Conservation (phyloP, 306 rosid species). For the Fragaria vesca region DNA sequence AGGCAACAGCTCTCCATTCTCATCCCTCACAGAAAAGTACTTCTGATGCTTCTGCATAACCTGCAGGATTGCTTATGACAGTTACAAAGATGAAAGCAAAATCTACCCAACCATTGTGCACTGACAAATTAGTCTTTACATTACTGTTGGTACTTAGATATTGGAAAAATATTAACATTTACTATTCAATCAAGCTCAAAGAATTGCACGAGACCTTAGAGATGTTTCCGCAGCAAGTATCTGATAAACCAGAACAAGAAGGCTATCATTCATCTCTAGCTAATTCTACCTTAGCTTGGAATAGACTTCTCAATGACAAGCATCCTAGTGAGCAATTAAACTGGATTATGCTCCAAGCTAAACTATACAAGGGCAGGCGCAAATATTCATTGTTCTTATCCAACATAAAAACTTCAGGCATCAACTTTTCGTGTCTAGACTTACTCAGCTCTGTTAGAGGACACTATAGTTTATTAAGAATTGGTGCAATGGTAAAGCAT, state of each 20-base stretch:
- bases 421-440: too few species aligned
- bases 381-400: too few species aligned
- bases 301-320: too few species aligned
- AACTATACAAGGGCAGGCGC: too few species aligned
- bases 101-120: not conserved
- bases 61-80: conserved; percentile 39
- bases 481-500: too few species aligned
- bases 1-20: conserved; percentile 64
- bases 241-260: not conserved
- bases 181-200: not conserved
- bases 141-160: not conserved
- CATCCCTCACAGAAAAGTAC: conserved; percentile 70
- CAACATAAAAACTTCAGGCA: too few species aligned
- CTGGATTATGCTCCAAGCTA: too few species aligned
- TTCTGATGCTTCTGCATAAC: conserved; percentile 99
- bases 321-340: not conserved
- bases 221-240: not conserved
- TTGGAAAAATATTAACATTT: not conserved
- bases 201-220: not conserved
- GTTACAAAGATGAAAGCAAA: not conserved
- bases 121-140: not conserved
- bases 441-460: too few species aligned
- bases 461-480: not conserved
- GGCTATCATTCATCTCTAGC: not conserved
- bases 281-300: not conserved